phyloP scores from a whole-genome alignment of 768 basidiomycete species.

The Lactarius psammicola region DNA sequence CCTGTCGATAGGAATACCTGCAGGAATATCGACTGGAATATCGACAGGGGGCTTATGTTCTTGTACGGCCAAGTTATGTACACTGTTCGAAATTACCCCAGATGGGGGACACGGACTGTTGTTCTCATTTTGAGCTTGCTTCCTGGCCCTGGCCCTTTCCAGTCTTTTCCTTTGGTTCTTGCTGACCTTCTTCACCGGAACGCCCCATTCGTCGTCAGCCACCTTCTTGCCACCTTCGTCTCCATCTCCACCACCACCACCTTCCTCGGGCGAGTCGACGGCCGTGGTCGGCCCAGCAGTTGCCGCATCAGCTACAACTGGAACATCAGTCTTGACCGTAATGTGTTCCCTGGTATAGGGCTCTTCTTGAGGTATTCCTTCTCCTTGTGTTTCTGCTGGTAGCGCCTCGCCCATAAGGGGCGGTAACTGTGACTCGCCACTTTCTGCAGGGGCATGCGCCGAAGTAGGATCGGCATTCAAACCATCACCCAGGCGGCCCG shows the following conservation, averaged over 20 bases:
- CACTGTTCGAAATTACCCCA: too few relatives aligned
- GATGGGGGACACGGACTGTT: too few relatives aligned
- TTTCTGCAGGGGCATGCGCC: neutral
- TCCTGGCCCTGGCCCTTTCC: too few relatives aligned
- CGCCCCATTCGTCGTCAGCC: neutral
- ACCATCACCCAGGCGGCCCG: slow-evolving; percentile 1
- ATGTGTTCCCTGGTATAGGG: neutral
- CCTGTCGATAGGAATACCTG: too few relatives aligned
- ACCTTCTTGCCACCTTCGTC: slow-evolving; percentile 4
- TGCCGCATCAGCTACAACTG: neutral
- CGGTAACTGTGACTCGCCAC: neutral
- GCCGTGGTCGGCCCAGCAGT: slow-evolving; percentile 1
- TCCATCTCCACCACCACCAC: slow-evolving; percentile 7
- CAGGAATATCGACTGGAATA: too few relatives aligned
- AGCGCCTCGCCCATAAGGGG: neutral
- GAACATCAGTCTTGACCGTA: slow-evolving; percentile 10
- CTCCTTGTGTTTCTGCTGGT: neutral
- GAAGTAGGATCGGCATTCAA: neutral
- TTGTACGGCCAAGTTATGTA: too few relatives aligned
- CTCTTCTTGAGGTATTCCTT: neutral
- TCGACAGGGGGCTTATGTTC: too few relatives aligned
- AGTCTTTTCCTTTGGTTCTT: too few relatives aligned
- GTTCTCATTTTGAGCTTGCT: too few relatives aligned
- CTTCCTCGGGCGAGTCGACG: slow-evolving; percentile 7
- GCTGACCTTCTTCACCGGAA: slow-evolving; percentile 2